Percentiles rank a stretch among this genome's conserved stretches.
These are phyloP conservation scores for Ruellia speciosa DNA, from an alignment of 305 asterid genomes.

Conservation along the genomic window DNA sequence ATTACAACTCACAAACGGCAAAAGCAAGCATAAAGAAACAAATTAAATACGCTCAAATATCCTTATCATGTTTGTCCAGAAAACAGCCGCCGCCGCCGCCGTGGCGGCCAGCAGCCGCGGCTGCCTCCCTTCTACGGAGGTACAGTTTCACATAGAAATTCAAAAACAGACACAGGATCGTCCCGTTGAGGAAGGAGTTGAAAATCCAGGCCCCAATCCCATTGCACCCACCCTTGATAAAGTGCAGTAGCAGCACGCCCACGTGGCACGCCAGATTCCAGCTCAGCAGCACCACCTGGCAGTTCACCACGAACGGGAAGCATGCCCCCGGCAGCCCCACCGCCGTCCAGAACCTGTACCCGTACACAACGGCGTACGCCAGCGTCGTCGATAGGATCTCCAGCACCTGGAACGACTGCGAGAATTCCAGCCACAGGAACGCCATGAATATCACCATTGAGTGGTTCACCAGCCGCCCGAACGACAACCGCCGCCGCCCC, in stretches of 20 bases:
- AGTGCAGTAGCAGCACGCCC: constrained; percentile 57
- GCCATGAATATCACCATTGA: constrained; percentile 61
- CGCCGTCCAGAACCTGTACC: constrained; percentile 81
- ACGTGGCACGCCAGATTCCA: constrained; percentile 62
- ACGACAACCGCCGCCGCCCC: constrained; percentile 37
- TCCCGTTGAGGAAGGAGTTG: constrained; percentile 67
- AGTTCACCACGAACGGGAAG: constrained; percentile 59
- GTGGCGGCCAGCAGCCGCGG: too few relatives aligned
- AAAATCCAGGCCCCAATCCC: constrained; percentile 88
- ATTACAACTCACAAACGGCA: too few relatives aligned
- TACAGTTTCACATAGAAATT: constrained; percentile 52
- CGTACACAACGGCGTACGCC: constrained; percentile 63
- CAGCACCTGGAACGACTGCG: constrained; percentile 77
- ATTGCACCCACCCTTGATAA: constrained; percentile 78
- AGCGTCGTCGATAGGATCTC: constrained; percentile 54
- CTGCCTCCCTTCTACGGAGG: constrained; percentile 18
- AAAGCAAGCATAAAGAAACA: not conserved
- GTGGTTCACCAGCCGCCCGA: constrained; percentile 54
- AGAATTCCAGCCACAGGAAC: constrained; percentile 79
- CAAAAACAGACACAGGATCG: constrained; percentile 46
- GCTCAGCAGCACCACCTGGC: constrained; percentile 52
- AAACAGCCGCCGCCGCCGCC: constrained; percentile 9
- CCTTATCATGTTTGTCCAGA: constrained; percentile 28
- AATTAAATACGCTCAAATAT: constrained; percentile 24
- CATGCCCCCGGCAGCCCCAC: constrained; percentile 65